Conservation (phyloP, 208 protist genomes). For the Acanthamoeba culbertsoni region DNA sequence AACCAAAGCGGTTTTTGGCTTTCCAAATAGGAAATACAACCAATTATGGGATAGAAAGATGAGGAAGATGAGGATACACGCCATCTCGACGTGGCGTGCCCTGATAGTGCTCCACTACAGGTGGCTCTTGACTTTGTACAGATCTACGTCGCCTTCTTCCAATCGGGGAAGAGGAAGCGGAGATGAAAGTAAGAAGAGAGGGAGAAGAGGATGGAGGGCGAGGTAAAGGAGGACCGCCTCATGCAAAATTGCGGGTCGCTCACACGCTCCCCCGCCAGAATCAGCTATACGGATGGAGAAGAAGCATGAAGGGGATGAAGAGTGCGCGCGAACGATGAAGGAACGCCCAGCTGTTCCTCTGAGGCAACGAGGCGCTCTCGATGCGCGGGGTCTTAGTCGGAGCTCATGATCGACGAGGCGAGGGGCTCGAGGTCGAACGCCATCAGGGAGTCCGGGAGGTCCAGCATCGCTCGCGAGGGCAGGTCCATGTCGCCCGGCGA, state of each 20-base stretch:
- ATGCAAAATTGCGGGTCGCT: not conserved
- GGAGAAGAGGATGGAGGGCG: not conserved
- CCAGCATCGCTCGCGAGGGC: not conserved
- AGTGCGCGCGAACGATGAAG: not conserved
- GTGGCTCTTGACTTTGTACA: too few species aligned
- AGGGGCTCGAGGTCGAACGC: not conserved
- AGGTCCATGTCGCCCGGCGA: not conserved
- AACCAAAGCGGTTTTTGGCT: too few species aligned
- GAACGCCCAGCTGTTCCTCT: not conserved
- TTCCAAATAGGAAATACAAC: too few species aligned
- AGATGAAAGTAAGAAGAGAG: not conserved
- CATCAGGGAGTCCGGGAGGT: not conserved
- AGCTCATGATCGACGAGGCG: not conserved
- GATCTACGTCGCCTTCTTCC: not conserved
- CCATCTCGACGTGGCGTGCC: too few species aligned
- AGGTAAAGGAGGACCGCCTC: not conserved
- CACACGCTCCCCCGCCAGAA: not conserved
- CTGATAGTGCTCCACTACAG: too few species aligned
- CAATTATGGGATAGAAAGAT: too few species aligned
- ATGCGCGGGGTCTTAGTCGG: not conserved
- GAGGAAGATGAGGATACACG: too few species aligned
- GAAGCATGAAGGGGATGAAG: not conserved
- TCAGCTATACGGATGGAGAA: not conserved
- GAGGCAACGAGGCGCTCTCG: not conserved
- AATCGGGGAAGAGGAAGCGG: not conserved